These are phyloP conservation scores for Ceratobasidium theobromae DNA, from an alignment of 1,284 basidiomycete genomes.

Conservation along the genomic window DNA sequence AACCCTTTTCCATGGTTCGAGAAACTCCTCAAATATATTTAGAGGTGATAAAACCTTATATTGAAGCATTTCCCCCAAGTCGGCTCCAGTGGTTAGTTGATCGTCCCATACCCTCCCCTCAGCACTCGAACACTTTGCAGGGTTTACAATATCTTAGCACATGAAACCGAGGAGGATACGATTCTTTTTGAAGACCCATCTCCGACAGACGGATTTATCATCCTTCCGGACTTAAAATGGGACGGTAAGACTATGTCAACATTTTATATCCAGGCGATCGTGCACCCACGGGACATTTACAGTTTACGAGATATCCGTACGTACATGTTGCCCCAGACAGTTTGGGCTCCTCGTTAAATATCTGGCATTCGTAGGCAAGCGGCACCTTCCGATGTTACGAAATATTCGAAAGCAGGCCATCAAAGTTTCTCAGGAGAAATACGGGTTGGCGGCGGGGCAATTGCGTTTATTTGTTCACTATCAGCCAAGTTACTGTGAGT, in stretches of 20 bases:
- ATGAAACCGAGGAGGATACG: constrained; percentile 76
- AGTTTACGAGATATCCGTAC: constrained; percentile 67
- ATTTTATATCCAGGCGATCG: constrained; percentile 76
- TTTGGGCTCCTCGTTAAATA: not conserved
- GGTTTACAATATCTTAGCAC: constrained; percentile 85
- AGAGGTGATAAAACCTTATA: constrained; percentile 74
- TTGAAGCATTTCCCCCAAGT: constrained; percentile 67
- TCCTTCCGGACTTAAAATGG: constrained; percentile 95
- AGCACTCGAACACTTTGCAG: constrained; percentile 46
- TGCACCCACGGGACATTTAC: constrained; percentile 56
- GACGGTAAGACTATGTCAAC: constrained; percentile 69
- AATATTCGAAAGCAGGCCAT: constrained; percentile 62
- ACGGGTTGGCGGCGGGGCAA: constrained; percentile 59
- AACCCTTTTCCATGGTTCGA: constrained; percentile 68
- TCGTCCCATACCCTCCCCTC: not conserved
- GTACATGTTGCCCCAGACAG: not conserved
- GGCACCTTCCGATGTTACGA: constrained; percentile 69
- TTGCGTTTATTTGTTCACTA: constrained; percentile 90
- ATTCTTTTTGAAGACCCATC: constrained; percentile 66
- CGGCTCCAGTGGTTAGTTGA: constrained; percentile 75
- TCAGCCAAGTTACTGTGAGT: constrained; percentile 92
- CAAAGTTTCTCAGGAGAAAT: constrained; percentile 58
- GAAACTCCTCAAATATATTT: constrained; percentile 80
- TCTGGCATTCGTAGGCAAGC: constrained; percentile 40
- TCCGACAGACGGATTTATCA: constrained; percentile 64